Evolutionary conservation across 441 rosid species (phyloP).

Genomic region (Populus hybrid): DNA sequence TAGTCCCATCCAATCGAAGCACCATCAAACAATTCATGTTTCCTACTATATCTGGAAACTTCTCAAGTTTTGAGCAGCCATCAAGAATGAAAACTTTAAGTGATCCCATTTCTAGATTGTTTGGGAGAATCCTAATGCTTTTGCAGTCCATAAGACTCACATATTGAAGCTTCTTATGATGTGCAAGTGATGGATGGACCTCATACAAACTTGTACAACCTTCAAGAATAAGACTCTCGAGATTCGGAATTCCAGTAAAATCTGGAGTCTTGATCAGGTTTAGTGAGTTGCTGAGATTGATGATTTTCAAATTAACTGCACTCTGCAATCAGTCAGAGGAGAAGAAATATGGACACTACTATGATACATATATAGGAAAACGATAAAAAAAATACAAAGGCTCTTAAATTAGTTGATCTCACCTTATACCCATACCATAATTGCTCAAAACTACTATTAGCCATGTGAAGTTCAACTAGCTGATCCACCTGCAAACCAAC

Average conservation of each 20-base stretch:
- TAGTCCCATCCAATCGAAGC: conserved; percentile 16
- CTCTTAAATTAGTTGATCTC: too few relatives aligned
- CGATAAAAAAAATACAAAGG: too few relatives aligned
- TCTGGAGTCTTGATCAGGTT: neutral
- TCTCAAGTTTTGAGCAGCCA: conserved; percentile 15
- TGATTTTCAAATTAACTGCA: neutral
- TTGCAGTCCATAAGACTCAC: neutral
- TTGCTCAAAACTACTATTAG: too few relatives aligned
- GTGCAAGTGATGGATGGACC: neutral
- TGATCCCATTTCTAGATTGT: neutral
- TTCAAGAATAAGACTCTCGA: neutral
- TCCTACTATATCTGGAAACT: conserved; percentile 21
- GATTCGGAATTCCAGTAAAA: neutral
- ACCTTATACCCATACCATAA: too few relatives aligned
- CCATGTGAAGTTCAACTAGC: too few relatives aligned
- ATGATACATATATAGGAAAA: too few relatives aligned
- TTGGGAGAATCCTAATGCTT: neutral
- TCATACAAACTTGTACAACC: conserved; percentile 1
- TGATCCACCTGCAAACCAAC: too few relatives aligned
- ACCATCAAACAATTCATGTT: conserved; percentile 11
- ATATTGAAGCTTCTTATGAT: conserved; percentile 22
- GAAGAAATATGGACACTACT: too few relatives aligned
- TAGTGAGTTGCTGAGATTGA: conserved; percentile 5
- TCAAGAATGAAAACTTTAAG: neutral
- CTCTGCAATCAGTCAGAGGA: neutral